These are phyloP conservation scores for Huiozyma naganishii DNA, from an alignment of 805 yeast species.

Conservation along the genomic window DNA sequence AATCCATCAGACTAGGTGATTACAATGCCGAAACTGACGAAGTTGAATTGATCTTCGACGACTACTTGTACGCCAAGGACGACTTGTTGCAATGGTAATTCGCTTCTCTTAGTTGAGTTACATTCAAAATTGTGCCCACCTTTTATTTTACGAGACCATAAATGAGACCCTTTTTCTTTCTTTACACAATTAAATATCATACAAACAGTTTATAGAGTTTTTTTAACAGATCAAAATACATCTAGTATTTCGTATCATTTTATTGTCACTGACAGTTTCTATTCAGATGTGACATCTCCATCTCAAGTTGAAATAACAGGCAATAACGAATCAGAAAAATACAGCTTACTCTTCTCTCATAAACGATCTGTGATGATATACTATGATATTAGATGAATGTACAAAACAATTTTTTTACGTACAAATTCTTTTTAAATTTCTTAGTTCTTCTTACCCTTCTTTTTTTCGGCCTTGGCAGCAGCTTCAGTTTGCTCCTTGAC, in stretches of 20 bases:
- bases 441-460: conserved; percentile 6
- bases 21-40: conserved; percentile 36
- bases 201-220: not conserved
- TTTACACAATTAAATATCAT: not conserved
- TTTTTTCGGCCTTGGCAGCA: conserved; percentile 53
- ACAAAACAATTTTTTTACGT: not conserved
- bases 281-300: too few relatives aligned
- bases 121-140: not conserved
- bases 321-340: too few relatives aligned
- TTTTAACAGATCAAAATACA: not conserved
- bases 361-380: too few relatives aligned
- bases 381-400: too few relatives aligned
- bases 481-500: conserved; percentile 91
- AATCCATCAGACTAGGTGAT: conserved; percentile 46
- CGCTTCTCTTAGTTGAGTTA: too few relatives aligned
- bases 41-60: conserved; percentile 29
- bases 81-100: conserved; percentile 27
- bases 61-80: conserved; percentile 30
- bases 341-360: too few relatives aligned
- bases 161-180: not conserved
- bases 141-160: not conserved
- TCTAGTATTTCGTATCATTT: too few relatives aligned
- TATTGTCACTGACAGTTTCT: too few relatives aligned
- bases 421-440: not conserved
- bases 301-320: too few relatives aligned